These are phyloP conservation scores for Vitis riparia DNA, from an alignment of 164 flowering plant genomes.

Conservation along the genomic window DNA sequence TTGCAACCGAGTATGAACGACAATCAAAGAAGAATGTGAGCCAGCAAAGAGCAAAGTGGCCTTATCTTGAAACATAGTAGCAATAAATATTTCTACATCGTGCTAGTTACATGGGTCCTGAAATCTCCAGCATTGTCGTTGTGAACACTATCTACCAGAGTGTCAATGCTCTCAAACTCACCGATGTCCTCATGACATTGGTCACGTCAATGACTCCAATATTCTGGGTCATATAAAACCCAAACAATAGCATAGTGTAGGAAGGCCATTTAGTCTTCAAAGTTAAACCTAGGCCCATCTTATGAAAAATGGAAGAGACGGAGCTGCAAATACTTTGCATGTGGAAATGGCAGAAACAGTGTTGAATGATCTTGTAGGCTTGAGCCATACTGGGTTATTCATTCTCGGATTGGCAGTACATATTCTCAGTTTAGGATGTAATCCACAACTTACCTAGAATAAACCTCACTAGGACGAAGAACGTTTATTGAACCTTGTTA, in stretches of 20 bases:
- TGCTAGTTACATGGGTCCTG: constrained; percentile 91
- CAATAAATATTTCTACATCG: constrained; percentile 96
- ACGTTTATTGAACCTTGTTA: no score
- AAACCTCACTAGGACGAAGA: no score
- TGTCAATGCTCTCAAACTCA: constrained; percentile 86
- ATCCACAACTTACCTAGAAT: no score
- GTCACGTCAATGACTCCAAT: constrained; percentile 98
- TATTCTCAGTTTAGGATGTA: no score
- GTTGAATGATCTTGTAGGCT: constrained; percentile 73
- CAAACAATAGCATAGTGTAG: constrained; percentile 67
- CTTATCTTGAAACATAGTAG: constrained; percentile 86
- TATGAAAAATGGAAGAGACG: constrained; percentile 59
- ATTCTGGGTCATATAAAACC: constrained; percentile 98
- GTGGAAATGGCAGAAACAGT: constrained; percentile 67
- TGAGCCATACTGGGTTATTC: constrained; percentile 67
- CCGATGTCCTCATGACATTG: constrained; percentile 98
- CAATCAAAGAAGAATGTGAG: constrained; percentile 84
- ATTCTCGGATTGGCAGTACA: constrained; percentile 6
- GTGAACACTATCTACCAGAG: constrained; percentile 84
- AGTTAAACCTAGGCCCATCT: constrained; percentile 45
- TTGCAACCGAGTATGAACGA: constrained; percentile 99
- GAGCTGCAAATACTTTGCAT: constrained; percentile 67
- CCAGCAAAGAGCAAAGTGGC: constrained; percentile 80
- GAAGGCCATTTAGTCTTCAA: constrained; percentile 67
- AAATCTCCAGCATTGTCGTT: constrained; percentile 87